Percentiles rank a stretch among this genome's conserved stretches.
phyloP scores from a whole-genome alignment of 139 green algal species.

The Tetradesmus obliquus region DNA sequence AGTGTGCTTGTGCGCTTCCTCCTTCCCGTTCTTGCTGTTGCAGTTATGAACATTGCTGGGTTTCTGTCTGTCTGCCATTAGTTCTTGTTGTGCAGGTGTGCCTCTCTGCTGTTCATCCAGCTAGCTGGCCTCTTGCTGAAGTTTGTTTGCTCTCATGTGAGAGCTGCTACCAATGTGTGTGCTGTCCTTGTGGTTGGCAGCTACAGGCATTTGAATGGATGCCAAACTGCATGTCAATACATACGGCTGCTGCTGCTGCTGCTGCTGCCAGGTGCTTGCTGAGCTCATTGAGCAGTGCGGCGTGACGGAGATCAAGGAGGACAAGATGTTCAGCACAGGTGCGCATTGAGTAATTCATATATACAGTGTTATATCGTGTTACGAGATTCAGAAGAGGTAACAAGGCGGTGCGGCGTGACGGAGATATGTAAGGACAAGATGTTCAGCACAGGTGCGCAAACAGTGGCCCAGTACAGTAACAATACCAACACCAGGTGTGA shows the following conservation, averaged over 20 bases:
- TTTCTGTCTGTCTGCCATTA: background rate
- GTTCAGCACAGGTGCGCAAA: background rate
- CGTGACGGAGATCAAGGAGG: conserved; percentile 36
- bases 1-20: background rate
- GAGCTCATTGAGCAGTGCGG: conserved; percentile 47
- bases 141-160: no score
- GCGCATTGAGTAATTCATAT: background rate
- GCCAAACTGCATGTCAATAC: no score
- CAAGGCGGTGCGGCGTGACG: background rate
- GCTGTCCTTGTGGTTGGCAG: no score
- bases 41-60: background rate
- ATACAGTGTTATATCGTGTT: no score
- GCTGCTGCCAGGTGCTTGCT: conserved; percentile 14
- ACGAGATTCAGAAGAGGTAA: no score
- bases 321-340: conserved; percentile 36
- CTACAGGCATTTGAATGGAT: no score
- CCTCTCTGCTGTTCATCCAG: no score
- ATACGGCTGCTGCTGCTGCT: background rate
- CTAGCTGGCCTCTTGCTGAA: no score
- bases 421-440: conserved; percentile 36
- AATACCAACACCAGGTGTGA: no score
- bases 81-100: no score
- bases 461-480: no score
- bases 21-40: background rate
- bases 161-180: no score